Conservation (phyloP, 371 early-diverging fungal species). For the Mortierella sp. region DNA sequence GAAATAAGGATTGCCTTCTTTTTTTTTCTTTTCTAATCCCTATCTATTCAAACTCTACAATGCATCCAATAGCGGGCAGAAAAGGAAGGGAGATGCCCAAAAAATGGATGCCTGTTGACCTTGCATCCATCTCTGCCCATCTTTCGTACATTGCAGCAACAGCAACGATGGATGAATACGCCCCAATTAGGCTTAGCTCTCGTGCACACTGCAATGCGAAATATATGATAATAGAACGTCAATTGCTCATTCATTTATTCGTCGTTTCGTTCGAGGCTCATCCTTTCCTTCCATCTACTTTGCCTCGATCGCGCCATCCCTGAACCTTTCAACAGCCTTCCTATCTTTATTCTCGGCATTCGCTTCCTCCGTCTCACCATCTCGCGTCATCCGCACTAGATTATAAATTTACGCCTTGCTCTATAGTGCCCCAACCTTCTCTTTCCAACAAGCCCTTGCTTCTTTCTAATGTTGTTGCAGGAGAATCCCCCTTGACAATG, state of each 20-base stretch:
- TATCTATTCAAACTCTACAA: neutral
- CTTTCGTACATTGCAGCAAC: neutral
- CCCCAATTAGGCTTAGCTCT: neutral
- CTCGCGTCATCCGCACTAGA: conserved; percentile 33
- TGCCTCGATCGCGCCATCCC: conserved; percentile 23
- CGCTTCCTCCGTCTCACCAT: conserved; percentile 28
- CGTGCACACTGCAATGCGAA: neutral
- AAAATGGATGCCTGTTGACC: neutral
- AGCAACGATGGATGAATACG: neutral
- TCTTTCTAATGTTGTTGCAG: no score
- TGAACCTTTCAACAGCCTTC: no score
- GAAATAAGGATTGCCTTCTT: neutral
- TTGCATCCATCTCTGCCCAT: neutral
- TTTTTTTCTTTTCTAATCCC: neutral
- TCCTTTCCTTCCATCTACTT: conserved; percentile 6
- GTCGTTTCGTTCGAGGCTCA: neutral
- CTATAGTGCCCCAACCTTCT: neutral
- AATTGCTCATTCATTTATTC: neutral
- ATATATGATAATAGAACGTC: neutral
- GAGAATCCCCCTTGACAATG: neutral
- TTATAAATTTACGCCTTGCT: neutral
- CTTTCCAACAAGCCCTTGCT: neutral
- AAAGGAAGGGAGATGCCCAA: neutral
- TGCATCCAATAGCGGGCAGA: neutral
- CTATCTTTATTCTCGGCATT: conserved; percentile 5